Conservation (phyloP, 2,329 filamentous ascomycete genomes). For the Dryadomyces quercus-mongolicae region DNA sequence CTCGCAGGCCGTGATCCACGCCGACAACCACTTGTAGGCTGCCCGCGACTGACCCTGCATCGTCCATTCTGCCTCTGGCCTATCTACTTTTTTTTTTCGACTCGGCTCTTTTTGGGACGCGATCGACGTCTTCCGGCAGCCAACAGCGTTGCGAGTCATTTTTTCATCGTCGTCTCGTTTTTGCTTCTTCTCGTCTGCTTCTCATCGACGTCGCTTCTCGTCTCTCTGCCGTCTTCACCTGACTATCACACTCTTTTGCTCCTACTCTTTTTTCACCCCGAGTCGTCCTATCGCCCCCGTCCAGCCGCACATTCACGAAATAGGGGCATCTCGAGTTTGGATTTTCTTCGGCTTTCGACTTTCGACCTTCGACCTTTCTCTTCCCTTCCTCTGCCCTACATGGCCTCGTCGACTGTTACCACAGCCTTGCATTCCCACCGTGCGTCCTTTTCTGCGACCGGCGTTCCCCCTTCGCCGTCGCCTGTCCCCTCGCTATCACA, state of each 20-base stretch:
- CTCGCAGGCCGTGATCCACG: not conserved
- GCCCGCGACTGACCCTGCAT: not conserved
- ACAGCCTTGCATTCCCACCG: slow-evolving; percentile 15
- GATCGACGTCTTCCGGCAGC: not conserved
- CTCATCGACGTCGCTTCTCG: not conserved
- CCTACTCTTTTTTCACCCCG: not conserved
- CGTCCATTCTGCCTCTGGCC: not conserved
- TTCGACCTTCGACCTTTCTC: not conserved
- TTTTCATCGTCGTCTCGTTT: not conserved
- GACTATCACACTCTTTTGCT: not conserved
- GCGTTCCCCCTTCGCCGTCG: slow-evolving; percentile 6
- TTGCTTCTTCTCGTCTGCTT: not conserved
- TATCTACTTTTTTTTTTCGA: not conserved
- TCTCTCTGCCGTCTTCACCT: not conserved
- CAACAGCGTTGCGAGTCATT: not conserved
- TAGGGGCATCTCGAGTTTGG: not conserved
- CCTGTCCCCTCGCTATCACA: not conserved
- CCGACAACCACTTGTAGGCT: not conserved
- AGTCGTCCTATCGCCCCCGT: not conserved
- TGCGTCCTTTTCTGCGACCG: slow-evolving; percentile 15
- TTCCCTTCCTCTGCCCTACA: slow-evolving; percentile 3
- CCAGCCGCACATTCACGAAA: not conserved
- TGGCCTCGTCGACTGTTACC: slow-evolving; percentile 26
- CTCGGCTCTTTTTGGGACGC: not conserved
- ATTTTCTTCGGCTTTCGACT: no score